Conservation (phyloP, 495 filamentous ascomycete species). For the Neurospora tetraspora region DNA sequence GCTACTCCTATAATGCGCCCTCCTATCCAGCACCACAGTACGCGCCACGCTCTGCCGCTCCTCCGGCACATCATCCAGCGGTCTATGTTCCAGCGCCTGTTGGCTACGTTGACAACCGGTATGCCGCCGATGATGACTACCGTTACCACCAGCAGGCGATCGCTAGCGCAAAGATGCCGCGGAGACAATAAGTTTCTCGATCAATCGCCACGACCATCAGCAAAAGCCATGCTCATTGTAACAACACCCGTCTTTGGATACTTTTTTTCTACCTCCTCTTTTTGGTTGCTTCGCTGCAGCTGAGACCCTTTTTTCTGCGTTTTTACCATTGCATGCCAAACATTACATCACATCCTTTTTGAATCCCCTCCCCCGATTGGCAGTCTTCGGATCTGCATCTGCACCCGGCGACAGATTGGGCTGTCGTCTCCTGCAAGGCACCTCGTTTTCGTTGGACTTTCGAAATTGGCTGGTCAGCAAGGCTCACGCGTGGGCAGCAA, state of each 20-base stretch:
- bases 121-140: slow-evolving; percentile 10
- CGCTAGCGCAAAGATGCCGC: not conserved
- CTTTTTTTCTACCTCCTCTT: not conserved
- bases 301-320: not conserved
- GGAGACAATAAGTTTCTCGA: not conserved
- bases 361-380: not conserved
- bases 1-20: slow-evolving; percentile 5
- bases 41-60: slow-evolving; percentile 2
- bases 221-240: not conserved
- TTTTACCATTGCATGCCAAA: not conserved
- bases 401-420: not conserved
- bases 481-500: not conserved
- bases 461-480: not conserved
- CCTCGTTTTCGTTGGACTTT: not conserved
- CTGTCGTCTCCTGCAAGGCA: not conserved
- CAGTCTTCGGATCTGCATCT: not conserved
- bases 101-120: slow-evolving; percentile 6
- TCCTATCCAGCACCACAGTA: slow-evolving; percentile 10
- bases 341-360: not conserved
- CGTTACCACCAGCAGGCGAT: slow-evolving; percentile 8
- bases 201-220: not conserved
- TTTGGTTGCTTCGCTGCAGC: slow-evolving; percentile 1
- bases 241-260: not conserved
- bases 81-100: slow-evolving; percentile 11
- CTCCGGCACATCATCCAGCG: slow-evolving; percentile 15